Base-by-base conservation (phyloP, 2,329 filamentous ascomycete species). In the Amauroascus niger region DNA sequence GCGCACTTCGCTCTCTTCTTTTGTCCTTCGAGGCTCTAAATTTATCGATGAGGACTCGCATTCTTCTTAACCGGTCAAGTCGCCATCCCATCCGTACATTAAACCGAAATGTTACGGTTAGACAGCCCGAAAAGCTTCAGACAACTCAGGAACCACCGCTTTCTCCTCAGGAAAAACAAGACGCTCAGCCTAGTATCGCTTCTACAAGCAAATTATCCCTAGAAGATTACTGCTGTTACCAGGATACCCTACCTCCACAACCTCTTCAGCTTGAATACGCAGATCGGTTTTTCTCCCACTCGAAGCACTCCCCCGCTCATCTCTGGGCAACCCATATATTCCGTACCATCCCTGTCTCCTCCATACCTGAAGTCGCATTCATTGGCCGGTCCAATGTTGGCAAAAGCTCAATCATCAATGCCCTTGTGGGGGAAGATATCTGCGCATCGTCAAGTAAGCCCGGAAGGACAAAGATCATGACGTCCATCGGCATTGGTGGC, bases 361-460 rank as follows among this genome's bases (percentile, higher is more conserved):
- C 67, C 22, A 69, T 77, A 28, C 80, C 81, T 1, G 80, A 85
- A 70, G 76, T 84, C 13, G 79, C 78, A 39, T 85, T 88, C 63
- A 73, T 87, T 3, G 84, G 84, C 16, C 77, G 84, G 45, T 82
- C 79, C 37, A 88, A 88, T 62, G 83, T 85, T 5, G 84, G 84
- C 51, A 87, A 88, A 68, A 81, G 77, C 52, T 79, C 76, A 1
- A 64, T 87, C 3, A 71, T 87, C 24, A 88, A 88, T 63, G 79
- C 80, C 2, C 68, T 87, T 7, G 75, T 84, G 65, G 73, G 63
- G 47, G 65, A 67, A 58, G 64, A 71, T 14, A 65, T 79, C 13
- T 81, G 79, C 53, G 72, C 75, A 61, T 81, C 80, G 0, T 80
- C 76, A 3, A 76, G 75, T 2, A 79, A 78, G 16, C 80, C 80